Base-by-base conservation (phyloP, 2,329 filamentous ascomycete genomes). In the Aureobasidium pullulans region DNA sequence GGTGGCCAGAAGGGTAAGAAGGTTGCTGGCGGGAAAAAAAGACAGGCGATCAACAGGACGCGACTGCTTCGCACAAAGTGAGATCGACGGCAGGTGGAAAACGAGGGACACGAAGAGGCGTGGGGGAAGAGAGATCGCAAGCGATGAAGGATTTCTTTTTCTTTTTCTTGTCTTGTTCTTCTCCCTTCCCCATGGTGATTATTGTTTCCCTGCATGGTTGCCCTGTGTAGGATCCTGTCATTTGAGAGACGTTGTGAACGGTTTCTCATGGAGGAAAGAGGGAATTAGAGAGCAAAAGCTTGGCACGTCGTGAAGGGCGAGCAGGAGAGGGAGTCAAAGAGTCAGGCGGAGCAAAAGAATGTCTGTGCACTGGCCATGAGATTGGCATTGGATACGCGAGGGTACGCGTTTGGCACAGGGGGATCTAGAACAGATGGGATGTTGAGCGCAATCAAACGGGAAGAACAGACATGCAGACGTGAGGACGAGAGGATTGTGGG, bases 11-110 rank as follows among this genome's bases (percentile, higher is more conserved):
- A 46, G 40, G 29, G 50, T 43, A 43, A 42, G 40, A 43, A 54
- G 49, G 50, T n/a, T 42, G 28, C 28, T 28, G 52, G 37, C 47
- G 47, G 34, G 16, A 37, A 28, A 32, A 37, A 54, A 43, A 31
- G 39, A 43, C 28, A 54, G 9, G 8, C n/a, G 50, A 54, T 54
- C 50, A 54, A 42, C 50, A 43, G 29, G 28, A 28, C 50, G 37
- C 37, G 50, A 54, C 40, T 40, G 52, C 52, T 46, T 44, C 52
- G 52, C 36, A 46, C 39, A 56, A 56, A 44, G 52, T 46, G 40
- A 56, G 52, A 56, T 56, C 52, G 40, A 36, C 52, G 32, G 6
- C 28, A 28, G 29, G 34, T 29, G 15, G 39, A 43, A 32, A n/a
- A 54, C 52, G 52, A 44, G 40, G 16, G 23, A 56, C 40, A 56